Percentiles rank a stretch among this genome's conserved stretches.
These are phyloP conservation scores for Thielaviopsis euricoi DNA, from an alignment of 2,329 filamentous ascomycete species.

Conservation along the genomic window DNA sequence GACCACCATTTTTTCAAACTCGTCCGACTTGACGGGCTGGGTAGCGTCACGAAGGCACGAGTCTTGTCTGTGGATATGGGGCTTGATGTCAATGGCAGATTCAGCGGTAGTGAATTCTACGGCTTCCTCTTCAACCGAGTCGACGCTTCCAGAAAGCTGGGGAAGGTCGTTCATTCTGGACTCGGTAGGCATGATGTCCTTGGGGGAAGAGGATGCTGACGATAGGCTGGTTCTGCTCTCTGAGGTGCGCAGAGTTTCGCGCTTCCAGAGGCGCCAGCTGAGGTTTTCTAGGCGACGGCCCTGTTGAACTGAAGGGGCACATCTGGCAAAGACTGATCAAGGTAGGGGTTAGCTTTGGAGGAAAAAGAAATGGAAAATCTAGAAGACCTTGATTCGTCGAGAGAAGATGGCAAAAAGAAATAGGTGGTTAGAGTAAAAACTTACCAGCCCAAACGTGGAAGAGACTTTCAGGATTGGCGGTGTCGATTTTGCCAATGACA, in stretches of 20 bases:
- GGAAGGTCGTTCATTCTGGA: conserved; percentile 39
- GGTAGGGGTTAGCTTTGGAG: background rate
- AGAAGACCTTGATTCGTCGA: no score
- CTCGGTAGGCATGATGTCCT: conserved; percentile 33
- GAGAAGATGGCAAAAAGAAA: no score
- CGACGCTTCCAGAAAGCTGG: conserved; percentile 60
- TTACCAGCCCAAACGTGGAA: conserved; percentile 95
- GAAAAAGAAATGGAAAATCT: no score
- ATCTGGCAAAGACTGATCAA: conserved; percentile 70
- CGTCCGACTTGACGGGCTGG: conserved; percentile 52
- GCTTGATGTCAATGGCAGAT: conserved; percentile 43
- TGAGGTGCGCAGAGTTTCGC: conserved; percentile 80
- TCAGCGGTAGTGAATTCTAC: conserved; percentile 40
- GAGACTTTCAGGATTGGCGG: conserved; percentile 76
- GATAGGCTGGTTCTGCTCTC: conserved; percentile 25
- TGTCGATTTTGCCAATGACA: conserved; percentile 89
- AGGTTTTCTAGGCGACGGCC: conserved; percentile 86
- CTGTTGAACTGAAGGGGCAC: conserved; percentile 84
- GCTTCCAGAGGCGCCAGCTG: conserved; percentile 88
- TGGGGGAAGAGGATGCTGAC: conserved; percentile 29
- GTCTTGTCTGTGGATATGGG: conserved; percentile 54
- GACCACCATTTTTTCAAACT: conserved; percentile 85
- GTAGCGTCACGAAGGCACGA: conserved; percentile 43
- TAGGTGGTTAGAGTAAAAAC: conserved; percentile 22
- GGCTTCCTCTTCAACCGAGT: conserved; percentile 52